phyloP scores from a whole-genome alignment of 441 rosid species.

The Erodium trifolium region DNA sequence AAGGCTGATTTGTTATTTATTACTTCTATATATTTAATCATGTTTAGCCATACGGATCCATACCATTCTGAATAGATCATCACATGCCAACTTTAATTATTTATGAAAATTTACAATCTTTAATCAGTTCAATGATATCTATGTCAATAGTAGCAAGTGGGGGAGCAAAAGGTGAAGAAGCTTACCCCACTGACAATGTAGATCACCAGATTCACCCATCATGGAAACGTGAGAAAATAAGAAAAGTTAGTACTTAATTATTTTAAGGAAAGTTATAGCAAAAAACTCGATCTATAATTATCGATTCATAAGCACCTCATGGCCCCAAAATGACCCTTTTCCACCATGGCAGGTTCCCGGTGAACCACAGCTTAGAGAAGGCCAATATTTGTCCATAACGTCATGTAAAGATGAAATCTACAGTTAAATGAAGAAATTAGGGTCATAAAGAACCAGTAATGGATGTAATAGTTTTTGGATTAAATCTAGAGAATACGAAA shows the following conservation, averaged over 20 bases:
- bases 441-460: background rate
- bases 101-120: too few relatives aligned
- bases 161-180: slow-evolving; percentile 22
- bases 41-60: too few relatives aligned
- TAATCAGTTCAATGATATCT: too few relatives aligned
- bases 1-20: background rate
- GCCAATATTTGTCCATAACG: slow-evolving; percentile 71
- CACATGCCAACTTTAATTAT: background rate
- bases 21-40: background rate
- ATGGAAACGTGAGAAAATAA: slow-evolving; percentile 23
- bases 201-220: slow-evolving; percentile 30
- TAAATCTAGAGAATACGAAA: background rate
- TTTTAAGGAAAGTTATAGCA: slow-evolving; percentile 10
- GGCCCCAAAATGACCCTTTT: slow-evolving; percentile 84
- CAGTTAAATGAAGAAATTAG: slow-evolving; percentile 16
- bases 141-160: too few relatives aligned
- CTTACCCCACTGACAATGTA: slow-evolving; percentile 77
- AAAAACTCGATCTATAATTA: background rate
- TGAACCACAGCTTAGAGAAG: slow-evolving; percentile 62
- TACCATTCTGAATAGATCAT: background rate
- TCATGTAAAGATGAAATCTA: slow-evolving; percentile 62
- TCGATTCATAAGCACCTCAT: slow-evolving; percentile 47
- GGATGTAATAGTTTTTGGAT: background rate
- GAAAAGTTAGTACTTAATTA: slow-evolving; percentile 29
- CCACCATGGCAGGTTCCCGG: slow-evolving; percentile 66